Evolutionary conservation across 202 grass and related monocot species (phyloP), one percentile per base, ranked within the genome.

Genomic region (Zoysia matrella): DNA sequence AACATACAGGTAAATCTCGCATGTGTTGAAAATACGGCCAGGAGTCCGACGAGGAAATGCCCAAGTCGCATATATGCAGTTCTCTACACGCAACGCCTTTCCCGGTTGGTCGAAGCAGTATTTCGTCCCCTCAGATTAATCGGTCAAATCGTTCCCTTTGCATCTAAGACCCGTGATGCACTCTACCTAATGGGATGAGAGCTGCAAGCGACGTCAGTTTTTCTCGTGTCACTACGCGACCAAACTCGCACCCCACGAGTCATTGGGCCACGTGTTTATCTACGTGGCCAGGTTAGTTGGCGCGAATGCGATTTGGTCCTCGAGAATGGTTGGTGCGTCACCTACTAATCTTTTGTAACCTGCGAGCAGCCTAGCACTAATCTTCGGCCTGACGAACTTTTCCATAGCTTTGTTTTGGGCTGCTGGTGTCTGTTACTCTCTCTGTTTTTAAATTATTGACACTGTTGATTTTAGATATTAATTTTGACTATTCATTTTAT

Each of bases 261-360:
- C 72, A 80, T 49, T 42, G 47, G 44, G 44, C 50, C 49, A 6
- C 61, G 45, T 67, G 46, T 12, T 39, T 57, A 0, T 52, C 45
- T 68, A 45, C 76, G n/a, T 81, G 53, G 71, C 62, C 1, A 40
- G 54, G 16, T 48, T 70, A 47, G 55, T n/a, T 82, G 72, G 8
- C n/a, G 13, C 2, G 70, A 56, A 15, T 61, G 15, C 51, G 50
- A 41, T 51, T 45, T 56, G 46, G 46, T 14, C 60, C 2, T 18
- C 14, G 75, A 65, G 22, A 0, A 61, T 18, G 40, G 60, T 63
- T 11, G 77, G 63, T 86, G 47, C 14, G 6, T 71, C 47, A 71
- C 46, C 52, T 73, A 69, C 71, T 52, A 40, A 64, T 78, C 75
- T 42, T 80, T 43, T 30, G 22, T 30, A 30, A 30, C 22, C 22